A percentile compares a stretch with the other conserved stretches of the same genome.
Evolutionary conservation across 306 rosid genomes (phyloP).

Genomic region (Corylus heterophylla): DNA sequence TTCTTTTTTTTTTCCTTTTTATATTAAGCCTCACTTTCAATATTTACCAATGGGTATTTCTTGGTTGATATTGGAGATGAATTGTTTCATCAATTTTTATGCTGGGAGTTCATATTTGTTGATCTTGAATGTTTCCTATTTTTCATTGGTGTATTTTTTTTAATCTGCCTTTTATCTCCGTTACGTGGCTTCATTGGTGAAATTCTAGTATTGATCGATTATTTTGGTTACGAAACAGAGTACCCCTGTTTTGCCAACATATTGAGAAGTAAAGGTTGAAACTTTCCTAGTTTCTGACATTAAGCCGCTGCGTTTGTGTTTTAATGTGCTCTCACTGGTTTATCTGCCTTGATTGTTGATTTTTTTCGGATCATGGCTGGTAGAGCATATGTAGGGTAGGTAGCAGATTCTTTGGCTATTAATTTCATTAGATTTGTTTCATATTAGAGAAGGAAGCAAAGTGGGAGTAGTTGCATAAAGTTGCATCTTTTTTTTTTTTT

Average conservation of each 20-base stretch:
- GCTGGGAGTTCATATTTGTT: neutral
- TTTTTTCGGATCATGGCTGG: constrained; percentile 2
- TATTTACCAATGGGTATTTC: neutral
- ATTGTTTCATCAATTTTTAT: neutral
- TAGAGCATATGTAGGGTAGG: neutral
- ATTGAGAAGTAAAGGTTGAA: neutral
- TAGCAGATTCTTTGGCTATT: neutral
- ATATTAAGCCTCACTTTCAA: no score
- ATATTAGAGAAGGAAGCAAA: neutral
- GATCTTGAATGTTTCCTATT: neutral
- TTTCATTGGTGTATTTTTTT: neutral
- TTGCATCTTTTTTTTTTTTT: neutral
- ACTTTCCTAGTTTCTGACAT: neutral
- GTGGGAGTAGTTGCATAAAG: neutral
- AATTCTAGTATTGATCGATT: neutral
- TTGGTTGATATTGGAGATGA: constrained; percentile 10
- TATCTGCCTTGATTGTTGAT: neutral
- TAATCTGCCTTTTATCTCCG: neutral
- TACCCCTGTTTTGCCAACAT: neutral
- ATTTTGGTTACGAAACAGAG: constrained; percentile 6
- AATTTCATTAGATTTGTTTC: neutral
- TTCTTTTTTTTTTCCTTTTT: neutral
- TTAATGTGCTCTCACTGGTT: neutral
- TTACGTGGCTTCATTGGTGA: neutral
- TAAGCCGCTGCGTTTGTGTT: neutral